Evolutionary conservation across 768 basidiomycete genomes (phyloP).

Genomic region (Leccinum ochraceum): DNA sequence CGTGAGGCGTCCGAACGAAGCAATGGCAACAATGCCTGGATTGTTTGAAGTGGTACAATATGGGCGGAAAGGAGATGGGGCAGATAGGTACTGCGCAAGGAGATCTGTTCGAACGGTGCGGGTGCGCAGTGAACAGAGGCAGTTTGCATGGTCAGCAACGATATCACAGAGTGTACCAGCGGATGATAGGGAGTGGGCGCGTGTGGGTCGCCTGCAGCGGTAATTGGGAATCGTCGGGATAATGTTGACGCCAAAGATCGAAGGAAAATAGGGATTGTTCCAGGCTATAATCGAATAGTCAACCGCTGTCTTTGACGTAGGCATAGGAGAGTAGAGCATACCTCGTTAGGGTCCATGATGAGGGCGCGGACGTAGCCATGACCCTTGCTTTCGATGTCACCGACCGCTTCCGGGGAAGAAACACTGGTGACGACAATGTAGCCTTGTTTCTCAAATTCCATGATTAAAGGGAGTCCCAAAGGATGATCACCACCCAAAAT

Average conservation of each 20-base stretch:
- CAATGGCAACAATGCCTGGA: constrained; percentile 76
- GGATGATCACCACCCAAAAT: constrained; percentile 81
- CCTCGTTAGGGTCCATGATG: constrained; percentile 79
- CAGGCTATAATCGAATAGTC: constrained; percentile 50
- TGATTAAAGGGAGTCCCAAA: constrained; percentile 68
- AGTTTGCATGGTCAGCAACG: constrained; percentile 61
- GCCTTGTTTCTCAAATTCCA: constrained; percentile 73
- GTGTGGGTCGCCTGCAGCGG: constrained; percentile 78
- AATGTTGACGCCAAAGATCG: constrained; percentile 80
- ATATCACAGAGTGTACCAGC: constrained; percentile 77
- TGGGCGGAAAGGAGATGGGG: constrained; percentile 76
- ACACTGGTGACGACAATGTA: constrained; percentile 86
- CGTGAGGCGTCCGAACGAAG: constrained; percentile 66
- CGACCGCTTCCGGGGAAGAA: constrained; percentile 62
- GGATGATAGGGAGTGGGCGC: constrained; percentile 63
- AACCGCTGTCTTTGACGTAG: background rate
- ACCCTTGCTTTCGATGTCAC: constrained; percentile 60
- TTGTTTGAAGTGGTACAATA: constrained; percentile 71
- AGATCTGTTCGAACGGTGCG: constrained; percentile 72
- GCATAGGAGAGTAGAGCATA: constrained; percentile 29
- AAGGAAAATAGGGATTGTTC: constrained; percentile 71
- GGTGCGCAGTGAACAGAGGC: constrained; percentile 38
- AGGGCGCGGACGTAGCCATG: constrained; percentile 81
- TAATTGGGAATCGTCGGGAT: constrained; percentile 80
- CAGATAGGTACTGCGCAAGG: constrained; percentile 61